Conservation (phyloP, 140 eudicot species). For the Artemisia princeps region DNA sequence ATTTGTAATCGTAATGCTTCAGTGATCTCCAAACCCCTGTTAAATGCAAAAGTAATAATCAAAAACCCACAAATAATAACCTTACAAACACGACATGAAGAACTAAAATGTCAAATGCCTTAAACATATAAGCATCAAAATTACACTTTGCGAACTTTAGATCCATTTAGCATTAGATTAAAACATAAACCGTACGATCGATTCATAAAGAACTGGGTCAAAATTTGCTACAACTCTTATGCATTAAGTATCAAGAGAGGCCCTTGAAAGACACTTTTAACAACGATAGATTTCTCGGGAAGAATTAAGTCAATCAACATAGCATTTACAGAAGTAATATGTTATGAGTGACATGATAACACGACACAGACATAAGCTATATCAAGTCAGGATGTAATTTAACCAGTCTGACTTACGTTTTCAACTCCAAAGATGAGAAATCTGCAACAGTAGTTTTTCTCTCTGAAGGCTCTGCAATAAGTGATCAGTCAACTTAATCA, state of each 20-base stretch:
- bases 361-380: not conserved
- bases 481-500: not conserved
- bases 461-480: constrained; percentile 70
- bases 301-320: not conserved
- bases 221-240: too few species aligned
- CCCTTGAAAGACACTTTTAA: constrained; percentile 1
- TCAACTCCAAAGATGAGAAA: constrained; percentile 69
- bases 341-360: not conserved
- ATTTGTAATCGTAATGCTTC: constrained; percentile 92
- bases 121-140: not conserved
- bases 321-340: not conserved
- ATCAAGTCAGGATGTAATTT: not conserved
- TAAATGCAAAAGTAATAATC: constrained; percentile 4
- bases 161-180: too few species aligned
- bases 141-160: too few species aligned
- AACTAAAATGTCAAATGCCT: constrained; percentile 8
- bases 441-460: constrained; percentile 60
- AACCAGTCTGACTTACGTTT: constrained; percentile 56
- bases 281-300: not conserved
- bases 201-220: too few species aligned
- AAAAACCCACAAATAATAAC: constrained; percentile 13
- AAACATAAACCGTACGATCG: too few species aligned
- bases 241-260: not conserved
- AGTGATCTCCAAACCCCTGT: constrained; percentile 92
- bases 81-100: not conserved